These are phyloP conservation scores for Schizonepeta tenuifolia DNA, from an alignment of 257 asterid genomes.

Conservation along the genomic window DNA sequence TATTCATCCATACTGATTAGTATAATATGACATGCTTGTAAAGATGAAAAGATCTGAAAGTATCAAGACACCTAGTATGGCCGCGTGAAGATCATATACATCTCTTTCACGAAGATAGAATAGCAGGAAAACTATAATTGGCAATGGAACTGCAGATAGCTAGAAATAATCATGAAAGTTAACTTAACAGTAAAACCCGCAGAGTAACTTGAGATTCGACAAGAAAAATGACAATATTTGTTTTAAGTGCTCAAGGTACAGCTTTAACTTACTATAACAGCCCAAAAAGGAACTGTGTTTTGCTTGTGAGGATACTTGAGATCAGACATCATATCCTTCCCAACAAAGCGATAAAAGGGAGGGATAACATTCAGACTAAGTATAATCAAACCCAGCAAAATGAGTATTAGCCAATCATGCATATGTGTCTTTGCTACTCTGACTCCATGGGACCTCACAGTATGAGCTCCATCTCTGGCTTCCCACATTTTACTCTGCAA, in stretches of 20 bases:
- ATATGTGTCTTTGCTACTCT: conserved; percentile 64
- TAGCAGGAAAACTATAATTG: conserved; percentile 60
- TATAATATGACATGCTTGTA: not conserved
- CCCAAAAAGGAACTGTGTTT: conserved; percentile 71
- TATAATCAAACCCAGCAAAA: conserved; percentile 52
- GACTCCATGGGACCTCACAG: conserved; percentile 77
- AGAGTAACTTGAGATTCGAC: conserved; percentile 26
- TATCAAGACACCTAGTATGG: conserved; percentile 58
- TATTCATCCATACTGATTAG: not conserved
- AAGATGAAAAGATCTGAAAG: conserved; percentile 8
- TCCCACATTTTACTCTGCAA: conserved; percentile 66
- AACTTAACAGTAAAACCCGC: conserved; percentile 23
- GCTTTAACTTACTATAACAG: conserved; percentile 67
- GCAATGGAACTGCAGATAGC: conserved; percentile 68
- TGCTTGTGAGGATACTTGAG: conserved; percentile 69
- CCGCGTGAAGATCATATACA: conserved; percentile 88
- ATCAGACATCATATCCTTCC: conserved; percentile 90
- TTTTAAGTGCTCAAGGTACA: conserved; percentile 7
- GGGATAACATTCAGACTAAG: conserved; percentile 52
- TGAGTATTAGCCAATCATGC: conserved; percentile 84
- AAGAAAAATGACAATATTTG: not conserved
- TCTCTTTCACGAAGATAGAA: conserved; percentile 71
- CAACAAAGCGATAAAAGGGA: conserved; percentile 83
- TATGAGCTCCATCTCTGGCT: conserved; percentile 56
- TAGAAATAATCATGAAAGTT: conserved; percentile 34